These are phyloP conservation scores for Venturia effusa DNA, from an alignment of 2,329 filamentous ascomycete species.

Conservation along the genomic window DNA sequence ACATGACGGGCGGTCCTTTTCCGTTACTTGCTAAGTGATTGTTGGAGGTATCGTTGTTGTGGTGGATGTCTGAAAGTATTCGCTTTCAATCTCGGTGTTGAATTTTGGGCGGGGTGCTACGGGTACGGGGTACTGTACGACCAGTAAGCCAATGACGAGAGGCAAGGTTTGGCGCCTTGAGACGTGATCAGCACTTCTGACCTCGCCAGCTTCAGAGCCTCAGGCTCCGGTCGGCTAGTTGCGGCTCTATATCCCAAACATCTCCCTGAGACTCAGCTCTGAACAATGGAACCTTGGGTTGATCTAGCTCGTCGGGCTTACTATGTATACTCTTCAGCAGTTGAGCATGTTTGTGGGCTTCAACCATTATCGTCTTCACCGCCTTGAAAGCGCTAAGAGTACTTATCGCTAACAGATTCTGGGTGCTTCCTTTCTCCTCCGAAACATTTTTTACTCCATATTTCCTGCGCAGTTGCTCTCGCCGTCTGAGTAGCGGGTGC, in stretches of 20 bases:
- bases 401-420: not conserved
- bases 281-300: not conserved
- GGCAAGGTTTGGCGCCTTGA: not conserved
- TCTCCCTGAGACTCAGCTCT: no score
- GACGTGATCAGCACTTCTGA: not conserved
- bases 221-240: not conserved
- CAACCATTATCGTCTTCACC: not conserved
- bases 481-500: not conserved
- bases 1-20: conserved; percentile 51
- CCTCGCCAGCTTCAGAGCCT: not conserved
- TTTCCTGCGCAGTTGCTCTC: not conserved
- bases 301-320: not conserved
- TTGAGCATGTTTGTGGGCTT: not conserved
- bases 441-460: not conserved
- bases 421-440: not conserved
- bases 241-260: not conserved
- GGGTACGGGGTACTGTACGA: no score
- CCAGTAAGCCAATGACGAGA: not conserved
- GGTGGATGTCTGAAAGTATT: not conserved
- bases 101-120: not conserved
- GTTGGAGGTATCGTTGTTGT: not conserved
- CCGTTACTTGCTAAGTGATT: not conserved
- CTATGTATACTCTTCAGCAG: not conserved
- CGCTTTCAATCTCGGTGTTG: not conserved
- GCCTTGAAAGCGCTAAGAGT: not conserved